Evolutionary conservation across 2,329 filamentous ascomycete genomes (phyloP).

Genomic region (Cryphonectria parasitica): DNA sequence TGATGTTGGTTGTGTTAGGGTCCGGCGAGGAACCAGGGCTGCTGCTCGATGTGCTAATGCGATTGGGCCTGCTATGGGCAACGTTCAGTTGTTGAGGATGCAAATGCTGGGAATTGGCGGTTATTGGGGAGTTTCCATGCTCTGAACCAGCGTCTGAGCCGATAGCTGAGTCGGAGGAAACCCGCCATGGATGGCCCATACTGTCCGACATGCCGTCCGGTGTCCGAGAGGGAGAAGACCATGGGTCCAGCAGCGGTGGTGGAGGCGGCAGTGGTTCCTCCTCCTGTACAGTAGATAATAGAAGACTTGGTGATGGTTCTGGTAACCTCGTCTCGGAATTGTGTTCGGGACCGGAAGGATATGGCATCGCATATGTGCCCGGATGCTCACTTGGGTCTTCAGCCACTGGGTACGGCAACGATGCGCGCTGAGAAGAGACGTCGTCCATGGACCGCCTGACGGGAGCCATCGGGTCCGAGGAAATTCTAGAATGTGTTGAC

Average conservation of each 20-base stretch:
- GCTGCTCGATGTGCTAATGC: neutral
- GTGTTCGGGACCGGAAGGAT: constrained; percentile 1
- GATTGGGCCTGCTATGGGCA: constrained; percentile 13
- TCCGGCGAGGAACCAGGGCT: neutral
- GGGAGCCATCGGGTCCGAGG: neutral
- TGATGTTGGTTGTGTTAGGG: neutral
- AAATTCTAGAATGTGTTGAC: neutral
- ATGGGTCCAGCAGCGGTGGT: neutral
- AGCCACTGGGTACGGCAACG: constrained; percentile 13
- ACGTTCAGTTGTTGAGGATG: neutral
- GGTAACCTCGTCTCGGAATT: neutral
- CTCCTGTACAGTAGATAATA: neutral
- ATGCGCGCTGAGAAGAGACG: constrained; percentile 7
- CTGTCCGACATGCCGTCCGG: neutral
- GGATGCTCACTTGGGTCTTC: neutral
- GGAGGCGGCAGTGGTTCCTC: constrained; percentile 1
- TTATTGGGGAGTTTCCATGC: neutral
- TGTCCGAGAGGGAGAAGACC: neutral
- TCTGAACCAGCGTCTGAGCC: neutral
- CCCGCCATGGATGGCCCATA: neutral
- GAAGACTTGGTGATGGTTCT: neutral
- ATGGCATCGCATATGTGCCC: constrained; percentile 12
- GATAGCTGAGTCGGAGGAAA: neutral
- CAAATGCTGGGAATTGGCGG: neutral
- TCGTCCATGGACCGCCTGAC: constrained; percentile 5